phyloP scores from a whole-genome alignment of 306 rosid species.

The Rosa persica region DNA sequence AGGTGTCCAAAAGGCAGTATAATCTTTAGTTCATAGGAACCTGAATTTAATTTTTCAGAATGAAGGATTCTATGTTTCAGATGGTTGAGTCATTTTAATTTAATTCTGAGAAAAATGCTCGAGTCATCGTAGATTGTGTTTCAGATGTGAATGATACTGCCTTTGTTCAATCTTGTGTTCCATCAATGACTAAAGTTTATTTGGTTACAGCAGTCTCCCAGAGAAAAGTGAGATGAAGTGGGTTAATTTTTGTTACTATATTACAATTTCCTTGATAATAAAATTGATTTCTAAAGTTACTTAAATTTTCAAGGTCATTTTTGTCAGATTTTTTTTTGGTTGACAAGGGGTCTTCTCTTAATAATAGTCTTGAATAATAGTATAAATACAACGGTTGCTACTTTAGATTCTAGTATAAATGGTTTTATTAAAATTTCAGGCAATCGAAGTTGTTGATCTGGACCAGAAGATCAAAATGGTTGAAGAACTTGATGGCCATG shows the following conservation, averaged over 20 bases:
- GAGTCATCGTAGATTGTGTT: background rate
- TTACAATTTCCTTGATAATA: background rate
- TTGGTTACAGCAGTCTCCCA: background rate
- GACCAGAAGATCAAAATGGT: slow-evolving; percentile 93
- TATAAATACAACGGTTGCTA: background rate
- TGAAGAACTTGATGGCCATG: slow-evolving; percentile 79
- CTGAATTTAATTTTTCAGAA: background rate
- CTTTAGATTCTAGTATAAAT: background rate
- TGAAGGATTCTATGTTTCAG: background rate
- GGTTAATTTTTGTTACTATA: background rate
- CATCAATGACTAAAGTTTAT: background rate
- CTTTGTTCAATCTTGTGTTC: background rate
- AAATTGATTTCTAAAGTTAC: background rate
- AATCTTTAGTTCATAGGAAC: background rate
- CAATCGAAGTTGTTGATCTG: slow-evolving; percentile 96
- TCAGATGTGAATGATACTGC: background rate
- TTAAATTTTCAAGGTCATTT: background rate
- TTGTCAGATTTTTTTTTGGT: too few relatives aligned
- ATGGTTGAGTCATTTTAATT: background rate
- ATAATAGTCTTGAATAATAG: too few relatives aligned
- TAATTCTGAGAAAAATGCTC: background rate
- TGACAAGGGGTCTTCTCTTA: background rate
- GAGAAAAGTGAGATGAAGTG: background rate
- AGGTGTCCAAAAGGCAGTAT: background rate
- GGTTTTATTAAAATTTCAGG: slow-evolving; percentile 39